Percentiles rank a stretch among this genome's conserved stretches.
Conservation (phyloP, 2,329 filamentous ascomycete genomes). For the Pseudogymnoascus sp. region DNA sequence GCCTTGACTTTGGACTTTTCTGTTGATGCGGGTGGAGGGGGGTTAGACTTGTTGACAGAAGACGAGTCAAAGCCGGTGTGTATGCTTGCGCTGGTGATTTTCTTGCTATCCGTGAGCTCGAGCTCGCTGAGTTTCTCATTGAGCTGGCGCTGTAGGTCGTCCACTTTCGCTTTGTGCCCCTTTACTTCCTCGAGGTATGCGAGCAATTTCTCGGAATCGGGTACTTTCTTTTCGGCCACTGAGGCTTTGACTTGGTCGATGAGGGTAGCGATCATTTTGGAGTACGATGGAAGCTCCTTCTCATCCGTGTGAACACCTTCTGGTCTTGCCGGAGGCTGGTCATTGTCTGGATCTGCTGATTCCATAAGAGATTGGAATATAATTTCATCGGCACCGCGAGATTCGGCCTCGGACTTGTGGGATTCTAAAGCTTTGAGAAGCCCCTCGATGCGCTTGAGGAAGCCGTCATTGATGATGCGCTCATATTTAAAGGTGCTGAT, state of each 20-base stretch:
- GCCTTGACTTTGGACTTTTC: constrained; percentile 37
- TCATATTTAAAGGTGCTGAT: constrained; percentile 92
- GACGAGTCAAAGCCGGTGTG: constrained; percentile 89
- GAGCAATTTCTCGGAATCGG: constrained; percentile 50
- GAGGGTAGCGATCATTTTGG: constrained; percentile 96
- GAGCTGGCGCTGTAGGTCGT: constrained; percentile 68
- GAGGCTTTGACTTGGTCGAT: constrained; percentile 80
- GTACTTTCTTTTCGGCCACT: constrained; percentile 64
- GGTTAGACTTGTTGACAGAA: constrained; percentile 57
- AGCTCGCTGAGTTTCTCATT: constrained; percentile 66
- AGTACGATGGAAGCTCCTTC: constrained; percentile 70
- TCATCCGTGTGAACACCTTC: constrained; percentile 70
- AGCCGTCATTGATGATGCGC: constrained; percentile 82
- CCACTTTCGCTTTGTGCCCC: constrained; percentile 69
- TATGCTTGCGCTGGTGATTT: constrained; percentile 89
- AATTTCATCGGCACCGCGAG: constrained; percentile 64
- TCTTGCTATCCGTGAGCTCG: constrained; percentile 74
- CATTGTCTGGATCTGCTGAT: constrained; percentile 63
- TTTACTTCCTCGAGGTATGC: constrained; percentile 73
- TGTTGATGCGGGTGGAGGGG: constrained; percentile 13
- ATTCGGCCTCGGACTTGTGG: constrained; percentile 60
- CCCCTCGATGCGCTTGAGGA: constrained; percentile 73
- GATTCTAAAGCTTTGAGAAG: constrained; percentile 68
- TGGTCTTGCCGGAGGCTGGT: constrained; percentile 65
- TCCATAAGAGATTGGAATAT: constrained; percentile 89